Percentiles rank a stretch among this genome's conserved stretches.
phyloP scores from a whole-genome alignment of 805 yeast species.

The Candida chilensis region DNA sequence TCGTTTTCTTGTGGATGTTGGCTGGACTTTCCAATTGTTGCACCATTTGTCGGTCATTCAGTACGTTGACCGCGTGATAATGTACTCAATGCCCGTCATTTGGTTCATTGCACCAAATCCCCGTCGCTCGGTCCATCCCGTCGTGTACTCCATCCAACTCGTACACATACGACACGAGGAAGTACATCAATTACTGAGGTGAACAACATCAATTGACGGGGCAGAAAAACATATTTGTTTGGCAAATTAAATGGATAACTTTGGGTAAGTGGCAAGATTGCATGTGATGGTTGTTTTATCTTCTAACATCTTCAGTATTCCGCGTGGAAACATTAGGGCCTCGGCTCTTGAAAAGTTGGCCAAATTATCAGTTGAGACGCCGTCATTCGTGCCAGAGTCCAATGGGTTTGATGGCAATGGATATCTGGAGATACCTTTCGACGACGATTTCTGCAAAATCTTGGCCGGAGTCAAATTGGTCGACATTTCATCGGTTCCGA shows the following conservation, averaged over 20 bases:
- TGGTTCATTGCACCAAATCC: too few relatives aligned
- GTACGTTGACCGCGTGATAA: too few relatives aligned
- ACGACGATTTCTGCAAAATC: constrained; percentile 13
- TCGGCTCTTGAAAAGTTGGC: constrained; percentile 28
- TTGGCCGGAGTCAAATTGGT: constrained; percentile 4
- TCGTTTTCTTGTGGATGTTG: too few relatives aligned
- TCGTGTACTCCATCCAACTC: too few relatives aligned
- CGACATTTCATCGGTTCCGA: constrained; percentile 23
- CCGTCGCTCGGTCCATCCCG: too few relatives aligned
- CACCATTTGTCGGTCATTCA: too few relatives aligned
- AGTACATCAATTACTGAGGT: too few relatives aligned
- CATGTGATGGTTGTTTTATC: not conserved
- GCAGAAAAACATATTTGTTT: too few relatives aligned
- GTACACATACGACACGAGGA: too few relatives aligned
- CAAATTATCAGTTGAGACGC: constrained; percentile 16
- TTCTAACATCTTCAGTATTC: constrained; percentile 7
- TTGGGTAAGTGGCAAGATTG: constrained; percentile 9
- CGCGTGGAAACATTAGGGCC: constrained; percentile 26
- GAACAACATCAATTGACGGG: too few relatives aligned
- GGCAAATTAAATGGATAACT: constrained; percentile 30
- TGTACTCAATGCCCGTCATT: too few relatives aligned
- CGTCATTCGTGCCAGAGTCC: constrained; percentile 4
- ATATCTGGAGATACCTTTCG: not conserved
- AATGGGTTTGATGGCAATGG: not conserved
- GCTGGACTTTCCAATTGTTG: too few relatives aligned